Evolutionary conservation across 2,329 filamentous ascomycete species (phyloP).

Genomic region (Diplodia corticola): DNA sequence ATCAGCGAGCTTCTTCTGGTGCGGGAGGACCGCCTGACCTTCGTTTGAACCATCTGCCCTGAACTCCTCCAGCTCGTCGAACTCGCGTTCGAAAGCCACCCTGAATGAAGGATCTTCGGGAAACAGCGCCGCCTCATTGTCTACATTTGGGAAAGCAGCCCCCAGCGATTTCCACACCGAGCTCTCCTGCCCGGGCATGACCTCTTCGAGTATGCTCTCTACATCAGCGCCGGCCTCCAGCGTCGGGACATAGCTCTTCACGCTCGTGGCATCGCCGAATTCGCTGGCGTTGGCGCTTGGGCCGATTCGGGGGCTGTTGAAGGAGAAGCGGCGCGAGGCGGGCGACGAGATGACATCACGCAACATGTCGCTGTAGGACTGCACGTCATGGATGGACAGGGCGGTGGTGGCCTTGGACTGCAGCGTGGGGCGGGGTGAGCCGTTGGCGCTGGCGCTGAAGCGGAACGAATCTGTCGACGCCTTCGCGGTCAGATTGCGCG

Average conservation of each 20-base stretch:
- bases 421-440: conserved; percentile 40
- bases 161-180: conserved; percentile 68
- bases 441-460: conserved; percentile 31
- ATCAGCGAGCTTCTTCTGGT: conserved; percentile 33
- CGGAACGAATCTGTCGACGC: conserved; percentile 43
- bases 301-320: conserved; percentile 32
- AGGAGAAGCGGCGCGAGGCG: conserved; percentile 42
- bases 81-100: conserved; percentile 71
- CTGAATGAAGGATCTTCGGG: conserved; percentile 53
- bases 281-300: conserved; percentile 53
- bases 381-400: conserved; percentile 75
- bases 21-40: conserved; percentile 50
- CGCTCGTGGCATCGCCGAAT: conserved; percentile 63
- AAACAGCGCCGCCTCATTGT: conserved; percentile 53
- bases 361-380: conserved; percentile 64
- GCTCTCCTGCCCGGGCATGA: conserved; percentile 63
- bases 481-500: conserved; percentile 26
- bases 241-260: conserved; percentile 66
- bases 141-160: conserved; percentile 53
- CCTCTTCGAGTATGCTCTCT: conserved; percentile 77
- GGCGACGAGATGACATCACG: conserved; percentile 30
- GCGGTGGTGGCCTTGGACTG: conserved; percentile 77
- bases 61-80: conserved; percentile 69
- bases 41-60: conserved; percentile 57
- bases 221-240: conserved; percentile 67